phyloP scores from a whole-genome alignment of 495 filamentous ascomycete species.

The Lepraria neglecta region DNA sequence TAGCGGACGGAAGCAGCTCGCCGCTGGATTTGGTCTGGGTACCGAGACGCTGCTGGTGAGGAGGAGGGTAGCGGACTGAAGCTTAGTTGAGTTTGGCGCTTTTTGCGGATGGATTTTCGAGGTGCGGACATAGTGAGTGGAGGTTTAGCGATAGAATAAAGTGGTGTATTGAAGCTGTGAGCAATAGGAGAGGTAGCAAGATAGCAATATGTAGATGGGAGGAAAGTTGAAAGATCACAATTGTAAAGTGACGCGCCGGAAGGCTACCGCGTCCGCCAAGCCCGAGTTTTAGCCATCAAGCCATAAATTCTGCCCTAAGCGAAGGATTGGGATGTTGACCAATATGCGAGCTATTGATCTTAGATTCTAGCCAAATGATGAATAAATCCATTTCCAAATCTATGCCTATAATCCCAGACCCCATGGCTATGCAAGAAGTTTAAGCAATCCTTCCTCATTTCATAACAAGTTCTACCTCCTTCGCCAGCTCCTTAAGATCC shows the following conservation, averaged over 20 bases:
- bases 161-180: not conserved
- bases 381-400: not conserved
- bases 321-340: no score
- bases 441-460: not conserved
- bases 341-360: no score
- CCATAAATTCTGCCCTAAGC: not conserved
- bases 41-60: constrained; percentile 18
- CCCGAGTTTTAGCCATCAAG: not conserved
- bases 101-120: constrained; percentile 25
- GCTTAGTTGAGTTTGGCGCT: constrained; percentile 43
- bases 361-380: not conserved
- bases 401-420: not conserved
- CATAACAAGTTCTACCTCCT: constrained; percentile 48
- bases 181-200: not conserved
- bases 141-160: not conserved
- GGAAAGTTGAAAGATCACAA: not conserved
- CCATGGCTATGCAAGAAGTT: constrained; percentile 8
- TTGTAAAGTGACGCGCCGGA: constrained; percentile 6
- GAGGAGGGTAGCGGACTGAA: constrained; percentile 36
- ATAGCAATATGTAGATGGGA: no score
- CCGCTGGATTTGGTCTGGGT: constrained; percentile 24
- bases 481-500: constrained; percentile 41
- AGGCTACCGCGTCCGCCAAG: not conserved
- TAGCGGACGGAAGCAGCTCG: constrained; percentile 40
- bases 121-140: not conserved